phyloP scores from a whole-genome alignment of 2,329 filamentous ascomycete species.

The Volutella citrinella region DNA sequence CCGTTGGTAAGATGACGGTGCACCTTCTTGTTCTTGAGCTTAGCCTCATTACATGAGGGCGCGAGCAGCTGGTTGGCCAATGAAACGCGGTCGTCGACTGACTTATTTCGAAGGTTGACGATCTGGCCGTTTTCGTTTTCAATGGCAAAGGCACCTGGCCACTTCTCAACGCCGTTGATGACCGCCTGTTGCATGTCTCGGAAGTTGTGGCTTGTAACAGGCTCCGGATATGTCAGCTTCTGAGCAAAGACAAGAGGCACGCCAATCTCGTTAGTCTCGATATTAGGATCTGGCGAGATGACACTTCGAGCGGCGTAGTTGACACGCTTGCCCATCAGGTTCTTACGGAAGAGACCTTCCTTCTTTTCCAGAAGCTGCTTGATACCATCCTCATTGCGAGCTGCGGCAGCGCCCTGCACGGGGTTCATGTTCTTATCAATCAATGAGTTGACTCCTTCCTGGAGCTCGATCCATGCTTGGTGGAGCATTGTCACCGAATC shows the following conservation, averaged over 20 bases:
- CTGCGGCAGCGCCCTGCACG: constrained; percentile 71
- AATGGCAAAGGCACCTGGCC: constrained; percentile 91
- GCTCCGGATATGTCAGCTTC: constrained; percentile 94
- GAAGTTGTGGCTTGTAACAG: constrained; percentile 96
- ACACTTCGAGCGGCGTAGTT: constrained; percentile 97
- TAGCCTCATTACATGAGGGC: constrained; percentile 71
- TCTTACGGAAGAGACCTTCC: constrained; percentile 95
- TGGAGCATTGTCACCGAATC: constrained; percentile 68
- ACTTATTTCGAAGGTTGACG: constrained; percentile 83
- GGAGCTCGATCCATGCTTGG: constrained; percentile 76
- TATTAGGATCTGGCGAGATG: constrained; percentile 97
- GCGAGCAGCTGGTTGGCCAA: constrained; percentile 91
- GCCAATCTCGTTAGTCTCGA: constrained; percentile 98
- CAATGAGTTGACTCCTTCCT: constrained; percentile 88
- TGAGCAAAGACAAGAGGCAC: constrained; percentile 97
- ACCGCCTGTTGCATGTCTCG: constrained; percentile 94
- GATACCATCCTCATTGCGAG: constrained; percentile 85
- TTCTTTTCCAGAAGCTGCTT: constrained; percentile 99
- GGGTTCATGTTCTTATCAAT: constrained; percentile 89
- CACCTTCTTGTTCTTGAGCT: constrained; percentile 89
- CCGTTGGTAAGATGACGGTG: constrained; percentile 94
- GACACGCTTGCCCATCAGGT: constrained; percentile 99
- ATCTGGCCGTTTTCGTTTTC: constrained; percentile 95
- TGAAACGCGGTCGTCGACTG: constrained; percentile 80
- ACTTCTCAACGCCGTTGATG: constrained; percentile 88